phyloP scores from a whole-genome alignment of 208 protist genomes.

The Trypanosoma scelopori region DNA sequence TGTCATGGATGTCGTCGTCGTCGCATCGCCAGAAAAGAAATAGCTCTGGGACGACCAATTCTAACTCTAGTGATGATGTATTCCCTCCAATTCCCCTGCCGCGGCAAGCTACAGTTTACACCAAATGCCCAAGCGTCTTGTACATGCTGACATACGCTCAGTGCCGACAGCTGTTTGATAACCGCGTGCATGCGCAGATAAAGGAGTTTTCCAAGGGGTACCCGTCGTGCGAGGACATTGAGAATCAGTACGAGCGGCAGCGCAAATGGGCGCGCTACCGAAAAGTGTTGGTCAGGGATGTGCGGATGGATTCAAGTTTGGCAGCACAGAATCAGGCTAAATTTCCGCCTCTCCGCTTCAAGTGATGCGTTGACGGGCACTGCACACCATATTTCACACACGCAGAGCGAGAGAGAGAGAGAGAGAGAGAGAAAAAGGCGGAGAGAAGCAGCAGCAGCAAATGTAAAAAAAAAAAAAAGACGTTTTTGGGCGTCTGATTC shows the following conservation, averaged over 20 bases:
- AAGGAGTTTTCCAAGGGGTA: slow-evolving; percentile 60
- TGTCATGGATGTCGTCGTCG: slow-evolving; percentile 5
- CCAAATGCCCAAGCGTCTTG: slow-evolving; percentile 34
- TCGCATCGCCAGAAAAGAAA: background rate
- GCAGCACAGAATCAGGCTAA: slow-evolving; percentile 1
- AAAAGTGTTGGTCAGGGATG: slow-evolving; percentile 36
- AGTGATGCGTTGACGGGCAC: background rate
- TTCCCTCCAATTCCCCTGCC: slow-evolving; percentile 23
- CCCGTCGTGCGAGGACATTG: slow-evolving; percentile 46
- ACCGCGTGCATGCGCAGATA: slow-evolving; percentile 31
- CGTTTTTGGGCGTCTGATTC: too few relatives aligned
- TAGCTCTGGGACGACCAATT: background rate
- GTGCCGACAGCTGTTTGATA: slow-evolving; percentile 30
- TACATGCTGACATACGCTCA: slow-evolving; percentile 34
- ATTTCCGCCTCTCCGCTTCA: slow-evolving; percentile 19
- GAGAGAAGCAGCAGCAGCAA: too few relatives aligned
- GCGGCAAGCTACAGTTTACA: slow-evolving; percentile 48
- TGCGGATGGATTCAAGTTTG: slow-evolving; percentile 20
- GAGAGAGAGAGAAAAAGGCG: too few relatives aligned
- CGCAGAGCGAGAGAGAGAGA: too few relatives aligned
- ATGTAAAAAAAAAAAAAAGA: too few relatives aligned
- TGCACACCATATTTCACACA: background rate
- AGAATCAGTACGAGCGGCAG: slow-evolving; percentile 45
- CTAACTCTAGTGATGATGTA: background rate
- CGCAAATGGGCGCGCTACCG: slow-evolving; percentile 39